Percentiles rank a stretch among this genome's conserved stretches.
Evolutionary conservation across 116 monocot species (phyloP).

Genomic region (Cymodocea nodosa): DNA sequence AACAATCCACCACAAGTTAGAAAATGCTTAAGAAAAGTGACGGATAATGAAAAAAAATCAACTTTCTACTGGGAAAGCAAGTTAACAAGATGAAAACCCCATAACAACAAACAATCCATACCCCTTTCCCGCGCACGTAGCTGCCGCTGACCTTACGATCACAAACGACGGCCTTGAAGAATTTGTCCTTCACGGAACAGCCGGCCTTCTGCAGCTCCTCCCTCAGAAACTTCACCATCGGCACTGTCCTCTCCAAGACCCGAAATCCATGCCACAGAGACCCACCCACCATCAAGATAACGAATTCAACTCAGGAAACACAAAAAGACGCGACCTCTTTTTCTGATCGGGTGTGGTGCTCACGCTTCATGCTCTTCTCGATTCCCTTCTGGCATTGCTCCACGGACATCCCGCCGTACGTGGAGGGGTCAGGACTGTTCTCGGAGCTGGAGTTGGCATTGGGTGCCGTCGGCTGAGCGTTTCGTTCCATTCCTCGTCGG

Average conservation of each 20-base stretch:
- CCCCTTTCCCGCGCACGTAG: slow-evolving; percentile 19
- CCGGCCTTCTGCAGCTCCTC: slow-evolving; percentile 21
- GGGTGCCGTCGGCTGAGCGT: neutral
- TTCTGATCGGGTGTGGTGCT: too few species aligned
- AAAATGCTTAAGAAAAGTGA: too few species aligned
- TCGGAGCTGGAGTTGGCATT: too few species aligned
- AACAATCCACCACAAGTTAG: too few species aligned
- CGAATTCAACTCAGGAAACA: too few species aligned
- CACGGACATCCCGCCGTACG: slow-evolving; percentile 14
- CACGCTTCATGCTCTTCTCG: slow-evolving; percentile 23
- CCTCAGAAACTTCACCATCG: slow-evolving; percentile 22
- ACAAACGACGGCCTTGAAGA: slow-evolving; percentile 20
- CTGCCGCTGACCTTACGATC: slow-evolving; percentile 12
- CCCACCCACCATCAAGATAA: too few species aligned
- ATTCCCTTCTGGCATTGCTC: slow-evolving; percentile 17
- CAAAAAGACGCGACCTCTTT: too few species aligned
- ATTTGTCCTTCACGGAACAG: slow-evolving; percentile 14
- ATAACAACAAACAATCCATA: slow-evolving; percentile 1
- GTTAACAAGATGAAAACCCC: neutral
- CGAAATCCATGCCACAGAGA: neutral
- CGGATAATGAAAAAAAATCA: too few species aligned
- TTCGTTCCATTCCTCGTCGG: neutral
- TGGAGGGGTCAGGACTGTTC: too few species aligned
- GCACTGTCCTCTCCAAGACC: slow-evolving; percentile 7
- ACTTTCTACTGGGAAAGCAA: too few species aligned